Conservation (phyloP, 768 basidiomycete species). For the Candolleomyces eurysporus region DNA sequence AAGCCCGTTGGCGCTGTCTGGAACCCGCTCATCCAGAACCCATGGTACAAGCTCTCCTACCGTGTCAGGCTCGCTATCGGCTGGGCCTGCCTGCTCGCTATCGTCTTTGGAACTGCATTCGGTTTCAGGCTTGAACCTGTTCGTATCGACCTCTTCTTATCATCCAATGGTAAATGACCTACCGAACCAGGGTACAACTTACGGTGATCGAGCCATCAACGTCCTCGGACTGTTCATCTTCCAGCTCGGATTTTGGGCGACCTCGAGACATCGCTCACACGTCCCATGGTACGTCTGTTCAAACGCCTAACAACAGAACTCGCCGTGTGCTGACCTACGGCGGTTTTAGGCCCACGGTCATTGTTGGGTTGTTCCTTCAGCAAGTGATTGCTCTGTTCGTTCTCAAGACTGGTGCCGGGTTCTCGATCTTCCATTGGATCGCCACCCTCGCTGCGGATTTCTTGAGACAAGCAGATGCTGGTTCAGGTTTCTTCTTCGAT, state of each 20-base stretch:
- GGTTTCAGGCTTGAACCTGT: constrained; percentile 67
- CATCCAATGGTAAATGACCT: constrained; percentile 3
- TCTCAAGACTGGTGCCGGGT: constrained; percentile 80
- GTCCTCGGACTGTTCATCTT: constrained; percentile 79
- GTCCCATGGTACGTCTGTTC: constrained; percentile 65
- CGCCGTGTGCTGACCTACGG: neutral
- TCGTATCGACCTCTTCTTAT: constrained; percentile 25
- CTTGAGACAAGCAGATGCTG: constrained; percentile 62
- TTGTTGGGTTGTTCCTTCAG: constrained; percentile 83
- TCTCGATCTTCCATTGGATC: constrained; percentile 80
- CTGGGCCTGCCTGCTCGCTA: constrained; percentile 72
- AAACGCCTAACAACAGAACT: neutral
- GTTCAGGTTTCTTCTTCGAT: constrained; percentile 84
- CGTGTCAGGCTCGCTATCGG: constrained; percentile 58
- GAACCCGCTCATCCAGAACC: constrained; percentile 60
- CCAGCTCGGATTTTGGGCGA: constrained; percentile 70
- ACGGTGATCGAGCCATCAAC: constrained; percentile 79
- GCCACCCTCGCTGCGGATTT: constrained; percentile 81
- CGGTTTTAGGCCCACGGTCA: constrained; percentile 65
- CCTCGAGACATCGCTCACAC: constrained; percentile 58
- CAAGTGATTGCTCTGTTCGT: constrained; percentile 88
- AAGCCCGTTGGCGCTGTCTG: constrained; percentile 73
- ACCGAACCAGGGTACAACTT: constrained; percentile 42
- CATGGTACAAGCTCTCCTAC: constrained; percentile 61
- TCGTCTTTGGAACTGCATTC: constrained; percentile 86